Conservation (phyloP, 2,329 filamentous ascomycete genomes). For the Trichoderma atroviride region DNA sequence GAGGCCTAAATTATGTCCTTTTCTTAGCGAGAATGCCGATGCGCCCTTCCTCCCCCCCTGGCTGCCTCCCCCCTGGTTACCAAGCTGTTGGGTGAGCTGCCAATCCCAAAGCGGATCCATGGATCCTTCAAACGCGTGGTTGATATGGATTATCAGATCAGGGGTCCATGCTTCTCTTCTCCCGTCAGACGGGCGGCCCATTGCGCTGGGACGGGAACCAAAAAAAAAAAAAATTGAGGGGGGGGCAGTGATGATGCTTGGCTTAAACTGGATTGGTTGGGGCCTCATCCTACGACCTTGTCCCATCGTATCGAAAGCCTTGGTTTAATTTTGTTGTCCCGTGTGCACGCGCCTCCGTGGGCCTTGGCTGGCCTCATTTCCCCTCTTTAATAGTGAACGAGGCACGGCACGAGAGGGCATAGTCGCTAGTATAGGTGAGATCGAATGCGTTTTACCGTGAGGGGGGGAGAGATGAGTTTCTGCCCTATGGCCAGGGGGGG, state of each 20-base stretch:
- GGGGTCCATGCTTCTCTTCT: neutral
- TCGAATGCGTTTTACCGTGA: neutral
- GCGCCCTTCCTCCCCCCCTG: neutral
- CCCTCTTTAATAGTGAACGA: neutral
- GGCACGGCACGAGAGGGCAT: neutral
- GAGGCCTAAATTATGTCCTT: neutral
- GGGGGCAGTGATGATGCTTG: neutral
- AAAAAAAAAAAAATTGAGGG: neutral
- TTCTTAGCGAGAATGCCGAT: neutral
- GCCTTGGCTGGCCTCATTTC: neutral
- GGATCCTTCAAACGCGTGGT: neutral
- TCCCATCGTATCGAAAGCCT: neutral
- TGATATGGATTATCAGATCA: neutral
- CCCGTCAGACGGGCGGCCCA: conserved; percentile 20
- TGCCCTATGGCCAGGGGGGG: conserved; percentile 2
- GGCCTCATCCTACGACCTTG: neutral
- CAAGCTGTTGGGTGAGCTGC: conserved; percentile 14
- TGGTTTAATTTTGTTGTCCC: neutral
- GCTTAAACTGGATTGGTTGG: neutral
- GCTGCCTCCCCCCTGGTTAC: neutral
- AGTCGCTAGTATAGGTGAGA: neutral
- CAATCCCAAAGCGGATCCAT: neutral
- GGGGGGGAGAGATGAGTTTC: neutral
- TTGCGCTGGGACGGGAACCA: conserved; percentile 24
- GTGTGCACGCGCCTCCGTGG: neutral